Evolutionary conservation across 208 protist genomes (phyloP).

Genomic region (Spongospora subterranea): DNA sequence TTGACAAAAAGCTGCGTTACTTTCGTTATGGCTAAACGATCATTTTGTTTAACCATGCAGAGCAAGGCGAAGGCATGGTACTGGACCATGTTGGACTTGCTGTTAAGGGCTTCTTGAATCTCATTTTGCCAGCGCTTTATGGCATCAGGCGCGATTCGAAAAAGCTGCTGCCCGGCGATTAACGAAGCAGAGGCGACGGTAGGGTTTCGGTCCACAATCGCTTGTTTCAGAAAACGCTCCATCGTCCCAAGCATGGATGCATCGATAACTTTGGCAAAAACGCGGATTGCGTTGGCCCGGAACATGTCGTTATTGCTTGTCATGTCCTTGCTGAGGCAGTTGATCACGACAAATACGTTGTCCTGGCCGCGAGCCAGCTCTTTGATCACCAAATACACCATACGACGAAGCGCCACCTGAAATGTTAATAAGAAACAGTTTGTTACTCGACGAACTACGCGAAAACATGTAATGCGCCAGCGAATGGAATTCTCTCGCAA

Average conservation of each 20-base stretch:
- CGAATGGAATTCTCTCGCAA: no score
- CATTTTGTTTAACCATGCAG: constrained; percentile 91
- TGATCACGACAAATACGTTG: constrained; percentile 79
- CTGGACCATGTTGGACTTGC: constrained; percentile 85
- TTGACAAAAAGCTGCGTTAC: constrained; percentile 75
- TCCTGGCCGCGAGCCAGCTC: constrained; percentile 89
- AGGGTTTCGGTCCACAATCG: constrained; percentile 91
- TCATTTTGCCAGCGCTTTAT: constrained; percentile 92
- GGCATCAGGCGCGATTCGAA: constrained; percentile 70
- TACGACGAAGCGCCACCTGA: constrained; percentile 87
- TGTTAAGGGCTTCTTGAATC: constrained; percentile 75
- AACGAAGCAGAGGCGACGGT: constrained; percentile 93
- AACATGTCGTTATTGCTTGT: constrained; percentile 87
- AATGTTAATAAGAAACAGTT: neutral
- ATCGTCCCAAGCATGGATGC: constrained; percentile 88
- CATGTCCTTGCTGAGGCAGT: constrained; percentile 92
- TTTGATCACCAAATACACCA: constrained; percentile 97
- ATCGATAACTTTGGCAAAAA: constrained; percentile 88
- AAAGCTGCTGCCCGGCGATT: constrained; percentile 94
- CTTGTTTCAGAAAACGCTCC: constrained; percentile 94
- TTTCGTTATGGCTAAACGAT: constrained; percentile 91
- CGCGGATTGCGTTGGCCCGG: constrained; percentile 74
- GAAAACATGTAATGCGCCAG: constrained; percentile 2
- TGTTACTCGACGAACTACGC: neutral
- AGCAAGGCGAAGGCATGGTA: constrained; percentile 95